phyloP scores from a whole-genome alignment of 805 yeast species.

The Vanderwaltozyma polyspora region DNA sequence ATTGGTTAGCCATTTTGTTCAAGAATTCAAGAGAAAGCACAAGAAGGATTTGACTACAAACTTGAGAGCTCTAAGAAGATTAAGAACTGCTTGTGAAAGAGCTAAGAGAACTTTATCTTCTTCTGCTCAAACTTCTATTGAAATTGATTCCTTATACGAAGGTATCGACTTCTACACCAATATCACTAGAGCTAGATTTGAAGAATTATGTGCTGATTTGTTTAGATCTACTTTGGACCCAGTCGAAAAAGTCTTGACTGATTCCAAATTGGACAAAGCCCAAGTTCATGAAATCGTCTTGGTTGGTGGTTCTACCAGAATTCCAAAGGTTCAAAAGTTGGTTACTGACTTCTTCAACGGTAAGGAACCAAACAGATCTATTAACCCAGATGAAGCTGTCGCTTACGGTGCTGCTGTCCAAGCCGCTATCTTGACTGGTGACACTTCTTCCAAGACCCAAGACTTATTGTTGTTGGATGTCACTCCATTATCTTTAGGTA shows the following conservation, averaged over 20 bases:
- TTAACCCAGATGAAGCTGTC: constrained; percentile 98
- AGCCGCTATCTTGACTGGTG: constrained; percentile 96
- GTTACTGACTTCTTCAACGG: constrained; percentile 97
- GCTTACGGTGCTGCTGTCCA: constrained; percentile 99
- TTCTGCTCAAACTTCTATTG: constrained; percentile 92
- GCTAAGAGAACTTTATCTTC: constrained; percentile 98
- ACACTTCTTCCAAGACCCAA: constrained; percentile 93
- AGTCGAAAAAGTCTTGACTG: constrained; percentile 42
- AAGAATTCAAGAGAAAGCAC: constrained; percentile 96
- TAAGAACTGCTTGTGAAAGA: constrained; percentile 36
- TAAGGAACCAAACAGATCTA: constrained; percentile 94
- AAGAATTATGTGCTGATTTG: constrained; percentile 55
- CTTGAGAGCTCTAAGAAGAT: constrained; percentile 97
- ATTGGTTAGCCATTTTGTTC: constrained; percentile 84
- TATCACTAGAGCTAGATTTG: constrained; percentile 69
- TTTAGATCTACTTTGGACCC: constrained; percentile 93
- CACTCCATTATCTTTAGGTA: constrained; percentile 96
- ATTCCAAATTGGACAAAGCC: constrained; percentile 85
- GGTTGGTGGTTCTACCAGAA: constrained; percentile 30
- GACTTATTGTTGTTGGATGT: constrained; percentile 93
- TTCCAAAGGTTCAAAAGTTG: constrained; percentile 94
- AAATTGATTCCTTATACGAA: constrained; percentile 91
- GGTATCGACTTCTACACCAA: constrained; percentile 97
- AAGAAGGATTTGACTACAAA: constrained; percentile 85
- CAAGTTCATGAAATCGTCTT: constrained; percentile 87